Base-by-base conservation (phyloP, 2,329 filamentous ascomycete genomes). In the Clathrospora elynae region DNA sequence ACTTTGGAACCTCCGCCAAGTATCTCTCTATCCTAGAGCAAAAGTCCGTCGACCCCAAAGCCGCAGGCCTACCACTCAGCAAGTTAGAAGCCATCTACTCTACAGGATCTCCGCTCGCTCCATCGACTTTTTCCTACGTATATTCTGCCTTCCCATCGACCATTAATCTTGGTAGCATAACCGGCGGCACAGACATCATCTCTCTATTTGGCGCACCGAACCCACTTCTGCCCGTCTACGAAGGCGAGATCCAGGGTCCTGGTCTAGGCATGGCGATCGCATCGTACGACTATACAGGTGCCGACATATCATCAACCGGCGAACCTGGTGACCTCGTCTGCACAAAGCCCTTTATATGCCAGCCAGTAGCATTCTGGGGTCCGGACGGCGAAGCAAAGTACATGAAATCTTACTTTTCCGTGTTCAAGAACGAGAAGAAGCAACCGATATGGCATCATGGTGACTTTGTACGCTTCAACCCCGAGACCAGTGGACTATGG, bases 181-280 rank as follows among this genome's bases (percentile, higher is more conserved):
- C 92, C 0, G 93, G 93, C 24, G 93, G 92, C 35, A 97, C 92
- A 3, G 93, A 99, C 67, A 97, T 97, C 59, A 89, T 97, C 53
- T 96, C 91, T 1, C 82, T 97, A 22, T 99, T 97, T 62, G 92
- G 91, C 29, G 86, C 89, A 0, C 88, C 90, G 0, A 92, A 86
- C 41, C 75, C 75, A 1, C 65, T 78, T 3, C 57, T 72, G 6
- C 74, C 76, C 7, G 76, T 78, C 18, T 75, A 76, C 56, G 68
- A 71, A 42, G 76, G 76, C 48, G 76, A 78, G 42, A 77, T 78
- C 36, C 76, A 78, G 57, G 70, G 67, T 11, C 64, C 74, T 1
- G 76, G 76, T 8, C 69, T 78, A 1, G 76, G 76, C 28, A 78
- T 78, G 76, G 73, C 74, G 3, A 73, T 78, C 13, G 70, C 72